Base-by-base conservation (phyloP, 768 basidiomycete genomes). In the Tylopilus intermedius region DNA sequence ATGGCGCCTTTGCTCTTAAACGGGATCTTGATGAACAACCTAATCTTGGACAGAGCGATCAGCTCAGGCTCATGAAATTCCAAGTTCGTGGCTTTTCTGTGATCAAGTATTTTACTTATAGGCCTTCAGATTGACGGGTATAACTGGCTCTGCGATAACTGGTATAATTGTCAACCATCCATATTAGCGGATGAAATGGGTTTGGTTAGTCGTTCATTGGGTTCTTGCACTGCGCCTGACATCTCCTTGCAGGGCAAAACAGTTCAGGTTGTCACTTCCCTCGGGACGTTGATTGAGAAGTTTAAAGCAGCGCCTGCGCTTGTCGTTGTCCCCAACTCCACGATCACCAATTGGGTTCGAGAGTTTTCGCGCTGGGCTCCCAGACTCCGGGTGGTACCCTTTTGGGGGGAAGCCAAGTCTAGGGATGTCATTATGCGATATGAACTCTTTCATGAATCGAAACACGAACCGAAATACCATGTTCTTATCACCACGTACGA, bases 101-200 rank as follows among this genome's bases (percentile, higher is more conserved):
- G 30, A 27, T 45, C 43, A 21, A 41, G 2, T 18, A 3, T 11
- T 10, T 45, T 51, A 9, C 45, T 62, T n/a, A 65, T 39, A 24
- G 24, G 54, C 51, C 26, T 40, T 47, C 50, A 88, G 86, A 77
- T 87, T 8, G 84, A 88, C 27, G 89, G 88, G 32, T 84, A 90
- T 49, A 89, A 90, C 50, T 91, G 88, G 90, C 74, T 92, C 43
- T 84, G 80, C 58, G 81, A 85, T 58, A 91, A 93, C 56, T 94
- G 93, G 93, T 91, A 86, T 84, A 84, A 80, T 57, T 78, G 75
- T 40, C 91, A 91, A 56, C 81, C 83, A 40, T 91, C 86, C 56
- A 94, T 94, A 57, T 79, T 98, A 21, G 95, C 96, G 3, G 96
- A 99, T 65, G 96, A 98, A 69, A 98, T 99, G 96, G 94, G 94